phyloP scores from a whole-genome alignment of 2,329 filamentous ascomycete genomes.

The Cladosporium sp. region DNA sequence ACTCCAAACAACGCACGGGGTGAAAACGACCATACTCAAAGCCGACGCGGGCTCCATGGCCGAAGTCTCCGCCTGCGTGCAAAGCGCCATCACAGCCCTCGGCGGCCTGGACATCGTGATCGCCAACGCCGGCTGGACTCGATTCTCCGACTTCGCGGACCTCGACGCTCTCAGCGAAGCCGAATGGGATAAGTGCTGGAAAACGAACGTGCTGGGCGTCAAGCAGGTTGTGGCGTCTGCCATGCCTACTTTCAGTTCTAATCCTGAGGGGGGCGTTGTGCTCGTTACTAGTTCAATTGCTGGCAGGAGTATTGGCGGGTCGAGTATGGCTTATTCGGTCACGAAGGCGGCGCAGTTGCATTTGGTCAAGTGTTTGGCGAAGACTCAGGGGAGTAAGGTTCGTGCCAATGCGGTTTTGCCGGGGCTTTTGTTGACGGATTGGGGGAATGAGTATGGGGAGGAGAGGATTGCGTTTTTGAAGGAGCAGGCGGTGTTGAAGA shows the following conservation, averaged over 20 bases:
- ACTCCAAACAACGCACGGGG: constrained; percentile 47
- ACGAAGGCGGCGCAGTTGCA: constrained; percentile 71
- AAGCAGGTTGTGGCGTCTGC: constrained; percentile 52
- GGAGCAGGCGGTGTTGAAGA: constrained; percentile 56
- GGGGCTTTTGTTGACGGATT: constrained; percentile 63
- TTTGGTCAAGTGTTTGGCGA: constrained; percentile 60
- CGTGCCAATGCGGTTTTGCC: constrained; percentile 62
- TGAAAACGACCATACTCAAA: constrained; percentile 54
- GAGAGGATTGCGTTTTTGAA: constrained; percentile 53
- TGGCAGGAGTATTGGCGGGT: constrained; percentile 47
- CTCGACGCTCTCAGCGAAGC: constrained; percentile 54
- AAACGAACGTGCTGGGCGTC: constrained; percentile 54
- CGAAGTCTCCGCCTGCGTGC: constrained; percentile 57
- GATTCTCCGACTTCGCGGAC: constrained; percentile 53
- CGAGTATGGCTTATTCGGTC: constrained; percentile 66
- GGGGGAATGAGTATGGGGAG: constrained; percentile 45
- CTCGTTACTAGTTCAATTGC: constrained; percentile 61
- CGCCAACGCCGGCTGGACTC: constrained; percentile 68
- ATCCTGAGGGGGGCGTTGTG: constrained; percentile 59
- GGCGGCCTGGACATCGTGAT: constrained; percentile 72
- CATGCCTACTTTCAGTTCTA: constrained; percentile 54
- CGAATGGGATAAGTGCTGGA: constrained; percentile 64
- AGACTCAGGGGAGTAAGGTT: constrained; percentile 57
- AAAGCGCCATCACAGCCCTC: constrained; percentile 54
- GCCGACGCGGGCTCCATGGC: constrained; percentile 60